Base-by-base conservation (phyloP, 83 land plant species). In the Diphasiastrum complanatum region DNA sequence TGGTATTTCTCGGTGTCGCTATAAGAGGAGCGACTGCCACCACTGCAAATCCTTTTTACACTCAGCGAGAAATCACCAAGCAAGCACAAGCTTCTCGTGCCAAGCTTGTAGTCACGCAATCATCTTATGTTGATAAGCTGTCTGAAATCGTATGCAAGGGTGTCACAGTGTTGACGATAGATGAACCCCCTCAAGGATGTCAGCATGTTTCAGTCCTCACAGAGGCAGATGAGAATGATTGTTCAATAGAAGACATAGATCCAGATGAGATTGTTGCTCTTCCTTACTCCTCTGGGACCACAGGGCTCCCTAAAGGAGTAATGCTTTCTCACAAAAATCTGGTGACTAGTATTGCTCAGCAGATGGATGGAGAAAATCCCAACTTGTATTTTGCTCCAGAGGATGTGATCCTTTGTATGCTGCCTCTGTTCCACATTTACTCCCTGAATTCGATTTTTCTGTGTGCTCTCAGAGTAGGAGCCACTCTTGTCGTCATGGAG, bases 311-410 rank as follows among this genome's bases (percentile, higher is more conserved):
- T 6, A 55, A 30, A 45, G 60, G 60, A 6, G 47, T 55, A 6
- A 60, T 59, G 62, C 49, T 59, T n/a, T n/a, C n/a, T n/a, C n/a
- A n/a, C n/a, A n/a, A n/a, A n/a, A n/a, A n/a, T n/a, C n/a, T n/a
- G n/a, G 51, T 47, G 51, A 47, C 51, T 5, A 47, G 51, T 23
- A 34, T 33, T 12, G 84, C 87, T 5, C 87, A 84, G 65, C 87
- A 84, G 11, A 85, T 84, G 26, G 87, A 84, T 64, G 85, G 87
- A 8, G 81, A 81, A 52, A 84, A 84, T 40, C 87, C 87, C 1
- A 84, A 84, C 67, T 47, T 84, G 1, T 66, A 75, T 38, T 18
- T 79, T 41, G 65, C 11, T 11, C 16, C 29, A 2, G 71, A 69
- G 37, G 85, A 80, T 61, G 72, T 75, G 12, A 53, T 80, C n/a